Percentiles rank a stretch among this genome's conserved stretches.
phyloP scores from a whole-genome alignment of 495 filamentous ascomycete genomes.

The Copromyces sp. region DNA sequence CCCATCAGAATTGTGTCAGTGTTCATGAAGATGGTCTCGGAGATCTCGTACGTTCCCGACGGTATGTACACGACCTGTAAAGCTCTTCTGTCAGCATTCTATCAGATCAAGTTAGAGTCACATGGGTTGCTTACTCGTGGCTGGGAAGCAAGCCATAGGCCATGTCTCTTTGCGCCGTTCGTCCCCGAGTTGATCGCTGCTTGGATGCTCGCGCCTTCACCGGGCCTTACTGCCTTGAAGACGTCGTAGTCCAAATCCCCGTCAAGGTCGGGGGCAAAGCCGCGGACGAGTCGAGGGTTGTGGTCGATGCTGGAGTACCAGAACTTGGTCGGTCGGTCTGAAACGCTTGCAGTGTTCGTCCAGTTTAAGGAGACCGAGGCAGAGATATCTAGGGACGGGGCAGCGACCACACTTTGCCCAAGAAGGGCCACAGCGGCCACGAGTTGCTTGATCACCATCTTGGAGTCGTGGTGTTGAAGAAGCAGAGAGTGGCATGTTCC shows the following conservation, averaged over 20 bases:
- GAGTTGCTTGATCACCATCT: background rate
- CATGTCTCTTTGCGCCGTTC: slow-evolving; percentile 21
- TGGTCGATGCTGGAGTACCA: slow-evolving; percentile 31
- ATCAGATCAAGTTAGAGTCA: background rate
- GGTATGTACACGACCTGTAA: slow-evolving; percentile 51
- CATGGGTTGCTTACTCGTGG: slow-evolving; percentile 21
- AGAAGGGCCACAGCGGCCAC: background rate
- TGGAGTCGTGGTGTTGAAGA: background rate
- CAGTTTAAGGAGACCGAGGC: background rate
- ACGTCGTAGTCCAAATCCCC: slow-evolving; percentile 25
- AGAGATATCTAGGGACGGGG: background rate
- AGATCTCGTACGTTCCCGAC: slow-evolving; percentile 52
- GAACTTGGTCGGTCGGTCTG: slow-evolving; percentile 17
- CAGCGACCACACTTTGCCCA: background rate
- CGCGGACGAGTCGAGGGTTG: slow-evolving; percentile 13
- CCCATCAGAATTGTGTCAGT: slow-evolving; percentile 54
- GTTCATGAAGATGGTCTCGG: slow-evolving; percentile 42
- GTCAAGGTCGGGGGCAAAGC: slow-evolving; percentile 30
- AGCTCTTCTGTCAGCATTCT: background rate
- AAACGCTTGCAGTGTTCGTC: background rate
- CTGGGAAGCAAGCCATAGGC: slow-evolving; percentile 32
- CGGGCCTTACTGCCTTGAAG: slow-evolving; percentile 22
- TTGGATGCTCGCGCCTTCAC: slow-evolving; percentile 21
- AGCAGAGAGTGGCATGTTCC: background rate
- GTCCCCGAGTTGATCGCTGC: slow-evolving; percentile 25